These are phyloP conservation scores for Colletotrichum musae DNA, from an alignment of 2,329 filamentous ascomycete genomes.

Conservation along the genomic window DNA sequence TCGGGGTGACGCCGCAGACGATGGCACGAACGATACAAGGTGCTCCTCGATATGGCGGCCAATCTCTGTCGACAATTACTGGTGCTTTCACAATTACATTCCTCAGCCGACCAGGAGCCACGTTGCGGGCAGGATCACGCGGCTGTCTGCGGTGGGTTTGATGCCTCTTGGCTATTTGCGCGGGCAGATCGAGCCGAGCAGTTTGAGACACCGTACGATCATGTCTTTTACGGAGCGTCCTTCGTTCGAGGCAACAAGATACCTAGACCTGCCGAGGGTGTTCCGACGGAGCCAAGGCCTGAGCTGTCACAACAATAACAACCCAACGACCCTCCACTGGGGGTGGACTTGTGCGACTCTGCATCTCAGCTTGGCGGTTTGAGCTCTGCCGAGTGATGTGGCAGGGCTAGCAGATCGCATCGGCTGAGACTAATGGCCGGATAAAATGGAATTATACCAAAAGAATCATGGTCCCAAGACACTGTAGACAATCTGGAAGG, in stretches of 20 bases:
- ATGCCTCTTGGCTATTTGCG: slow-evolving; percentile 3
- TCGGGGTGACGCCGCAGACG: slow-evolving; percentile 6
- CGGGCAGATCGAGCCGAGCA: slow-evolving; percentile 11
- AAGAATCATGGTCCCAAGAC: slow-evolving; percentile 1
- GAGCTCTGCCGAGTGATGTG: slow-evolving; percentile 29
- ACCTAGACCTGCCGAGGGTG: too few species aligned
- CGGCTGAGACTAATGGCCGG: not conserved
- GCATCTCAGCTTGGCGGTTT: slow-evolving; percentile 37
- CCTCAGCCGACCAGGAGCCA: slow-evolving; percentile 9
- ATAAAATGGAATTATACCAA: not conserved
- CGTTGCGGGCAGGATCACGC: slow-evolving; percentile 23
- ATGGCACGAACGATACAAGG: not conserved
- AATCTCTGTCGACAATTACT: slow-evolving; percentile 1
- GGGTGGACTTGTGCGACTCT: slow-evolving; percentile 21
- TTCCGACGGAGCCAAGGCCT: slow-evolving; percentile 21
- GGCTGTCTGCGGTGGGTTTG: slow-evolving; percentile 18
- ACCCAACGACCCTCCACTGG: not conserved
- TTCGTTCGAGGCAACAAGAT: not conserved
- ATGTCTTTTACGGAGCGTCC: not conserved
- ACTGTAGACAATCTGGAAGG: slow-evolving; percentile 19
- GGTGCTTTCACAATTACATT: slow-evolving; percentile 16
- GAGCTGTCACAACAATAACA: slow-evolving; percentile 15
- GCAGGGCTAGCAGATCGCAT: slow-evolving; percentile 20
- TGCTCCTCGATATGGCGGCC: not conserved
- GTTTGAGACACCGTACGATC: slow-evolving; percentile 20